These are phyloP conservation scores for Apophysomyces trapeziformis DNA, from an alignment of 371 early-diverging fungal species.

Conservation along the genomic window DNA sequence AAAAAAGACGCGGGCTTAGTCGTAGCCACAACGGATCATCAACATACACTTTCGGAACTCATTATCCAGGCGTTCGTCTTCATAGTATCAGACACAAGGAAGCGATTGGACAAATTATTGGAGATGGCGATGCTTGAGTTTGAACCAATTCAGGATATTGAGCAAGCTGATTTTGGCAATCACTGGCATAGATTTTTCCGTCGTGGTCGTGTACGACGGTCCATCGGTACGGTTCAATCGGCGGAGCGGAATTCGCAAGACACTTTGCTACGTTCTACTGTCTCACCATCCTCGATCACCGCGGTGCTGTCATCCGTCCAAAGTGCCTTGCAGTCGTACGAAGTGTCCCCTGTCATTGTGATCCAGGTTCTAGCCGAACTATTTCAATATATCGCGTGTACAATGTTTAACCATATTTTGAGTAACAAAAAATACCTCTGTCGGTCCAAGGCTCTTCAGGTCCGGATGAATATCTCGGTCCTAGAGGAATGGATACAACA, in stretches of 20 bases:
- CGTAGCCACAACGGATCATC: conserved; percentile 58
- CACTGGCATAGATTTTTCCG: conserved; percentile 53
- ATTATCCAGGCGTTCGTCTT: conserved; percentile 69
- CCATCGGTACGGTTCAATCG: neutral
- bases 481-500: conserved; percentile 84
- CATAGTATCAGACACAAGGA: conserved; percentile 61
- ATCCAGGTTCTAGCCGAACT: conserved; percentile 68
- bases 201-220: conserved; percentile 20
- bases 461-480: conserved; percentile 80
- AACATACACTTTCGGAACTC: conserved; percentile 68
- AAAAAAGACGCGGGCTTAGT: conserved; percentile 79
- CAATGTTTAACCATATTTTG: conserved; percentile 82
- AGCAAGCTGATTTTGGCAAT: conserved; percentile 64
- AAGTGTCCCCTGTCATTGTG: conserved; percentile 59
- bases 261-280: neutral
- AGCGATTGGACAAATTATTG: conserved; percentile 61
- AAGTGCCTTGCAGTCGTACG: conserved; percentile 51
- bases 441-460: conserved; percentile 82
- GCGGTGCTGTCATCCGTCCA: conserved; percentile 57
- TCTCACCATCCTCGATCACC: conserved; percentile 61
- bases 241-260: neutral
- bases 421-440: conserved; percentile 71
- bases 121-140: conserved; percentile 74
- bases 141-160: conserved; percentile 69
- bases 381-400: conserved; percentile 69